Evolutionary conservation across 2,329 filamentous ascomycete genomes (phyloP), one percentile per base, ranked within the genome.

Genomic region (Hypoxylon sp.): DNA sequence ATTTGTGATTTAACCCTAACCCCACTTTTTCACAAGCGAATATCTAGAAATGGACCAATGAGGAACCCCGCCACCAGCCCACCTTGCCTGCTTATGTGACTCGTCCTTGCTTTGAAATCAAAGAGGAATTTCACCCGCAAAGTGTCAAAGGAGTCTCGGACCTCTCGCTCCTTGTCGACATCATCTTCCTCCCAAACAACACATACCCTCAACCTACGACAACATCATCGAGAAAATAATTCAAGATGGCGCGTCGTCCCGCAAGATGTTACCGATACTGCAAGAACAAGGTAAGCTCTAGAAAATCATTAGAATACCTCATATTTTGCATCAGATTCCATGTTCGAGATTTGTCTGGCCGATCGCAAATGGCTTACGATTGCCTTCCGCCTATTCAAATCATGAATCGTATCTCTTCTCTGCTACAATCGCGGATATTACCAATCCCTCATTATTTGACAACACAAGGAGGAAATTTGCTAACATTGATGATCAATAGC

Each of bases 221-320:
- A 83, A 81, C 79, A 80, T 80, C 82, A 79, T 75, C 76, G 71
- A 76, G 77, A 80, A 86, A 89, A 85, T 87, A 88, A 86, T 89
- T 91, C 91, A 94, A 91, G 89, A 99, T 99, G 96, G 96, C 96
- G 83, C 94, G 96, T 87, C 94, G 96, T 92, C 96, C 96, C 83
- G 96, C 96, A 83, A 93, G 96, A 89, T 99, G 96, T 89, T 99
- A 97, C 91, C 92, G 96, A 83, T 99, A 99, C 93, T 99, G 96
- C 94, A 99, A 99, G 94, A 99, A 98, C 92, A 98, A 98, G 94
- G 94, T 97, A 83, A 86, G 92, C 55, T 29, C 31, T 29, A 51
- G 5, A 47, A 52, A 31, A 53, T 24, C 31, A 33, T 66, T 26
- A 47, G 33, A 53, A 54, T 63, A 65, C 70, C 54, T 61, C 37